Evolutionary conservation across 768 basidiomycete genomes (phyloP), one percentile per base, ranked within the genome.

Genomic region (Hypsizygus marmoreus): DNA sequence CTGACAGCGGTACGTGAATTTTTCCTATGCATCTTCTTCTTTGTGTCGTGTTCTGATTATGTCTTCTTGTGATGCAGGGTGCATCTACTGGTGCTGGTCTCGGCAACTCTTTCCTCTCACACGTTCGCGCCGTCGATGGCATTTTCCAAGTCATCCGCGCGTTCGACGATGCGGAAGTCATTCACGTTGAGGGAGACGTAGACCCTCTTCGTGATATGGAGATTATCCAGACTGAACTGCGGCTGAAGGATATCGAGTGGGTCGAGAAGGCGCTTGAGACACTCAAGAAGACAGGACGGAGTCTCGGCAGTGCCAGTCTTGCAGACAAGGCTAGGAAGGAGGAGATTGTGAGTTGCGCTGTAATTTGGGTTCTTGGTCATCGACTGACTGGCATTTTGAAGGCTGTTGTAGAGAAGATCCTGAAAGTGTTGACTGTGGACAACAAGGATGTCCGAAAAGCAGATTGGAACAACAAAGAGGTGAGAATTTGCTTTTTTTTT

Each of bases 141-240:
- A 99, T 99, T 61, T 99, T 98, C 77, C 97, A 98, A 65, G 86
- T 97, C 51, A 85, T 98, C 45, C 90, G 97, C 40, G 94, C 95
- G 4, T 99, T 99, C 64, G 97, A 98, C 61, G 97, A 99, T 60
- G 88, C 94, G n/a, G 97, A 99, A 58, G 94, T 99, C 64, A 98
- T 88, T 55, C 97, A 99, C 67, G 95, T 98, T 51, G 97, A 98
- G 70, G 97, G 97, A 32, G 97, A 98, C 57, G 94, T 99, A 46
- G 79, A 98, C 68, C 97, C 97, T 10, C 52, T 89, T 30, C 87
- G 97, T 48, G 97, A 99, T 69, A 97, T 98, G 95, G 84, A 89
- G 54, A 98, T 97, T 59, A 99, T 99, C 60, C 84, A 86, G 55
- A 95, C 83, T 6, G 97, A 99, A 68, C 74, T 99, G 14, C 78